A percentile compares a stretch with the other conserved stretches of the same genome.
Evolutionary conservation across 371 early-diverging fungal genomes (phyloP).

Genomic region (Mucor circinelloides): DNA sequence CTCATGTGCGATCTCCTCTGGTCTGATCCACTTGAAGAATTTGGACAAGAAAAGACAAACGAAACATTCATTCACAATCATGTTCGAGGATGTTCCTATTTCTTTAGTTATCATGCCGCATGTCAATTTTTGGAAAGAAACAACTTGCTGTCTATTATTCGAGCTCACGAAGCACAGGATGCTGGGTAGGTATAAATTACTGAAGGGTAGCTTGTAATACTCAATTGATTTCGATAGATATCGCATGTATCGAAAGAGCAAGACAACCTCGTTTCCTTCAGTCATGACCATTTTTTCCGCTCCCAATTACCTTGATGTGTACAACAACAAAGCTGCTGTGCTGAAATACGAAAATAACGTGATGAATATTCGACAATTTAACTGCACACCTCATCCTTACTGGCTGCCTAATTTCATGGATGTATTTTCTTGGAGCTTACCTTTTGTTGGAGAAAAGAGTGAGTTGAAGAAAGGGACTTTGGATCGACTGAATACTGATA

Average conservation of each 20-base stretch:
- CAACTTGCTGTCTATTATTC: slow-evolving; percentile 90
- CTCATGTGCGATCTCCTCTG: slow-evolving; percentile 97
- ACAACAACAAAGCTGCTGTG: slow-evolving; percentile 99
- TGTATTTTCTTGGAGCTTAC: slow-evolving; percentile 97
- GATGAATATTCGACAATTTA: slow-evolving; percentile 95
- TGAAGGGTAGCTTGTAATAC: background rate
- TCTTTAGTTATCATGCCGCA: slow-evolving; percentile 86
- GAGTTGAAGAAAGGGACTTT: slow-evolving; percentile 15
- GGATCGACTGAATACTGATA: background rate
- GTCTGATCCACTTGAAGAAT: slow-evolving; percentile 97
- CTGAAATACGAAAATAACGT: slow-evolving; percentile 96
- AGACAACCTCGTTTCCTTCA: slow-evolving; percentile 93
- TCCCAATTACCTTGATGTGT: slow-evolving; percentile 96
- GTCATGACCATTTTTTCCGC: slow-evolving; percentile 98
- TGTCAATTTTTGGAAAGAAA: slow-evolving; percentile 94
- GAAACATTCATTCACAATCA: slow-evolving; percentile 89
- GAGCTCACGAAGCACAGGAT: slow-evolving; percentile 99
- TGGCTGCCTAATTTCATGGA: slow-evolving; percentile 98
- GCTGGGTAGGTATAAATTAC: slow-evolving; percentile 61
- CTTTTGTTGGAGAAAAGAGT: slow-evolving; percentile 99
- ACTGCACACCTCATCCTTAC: slow-evolving; percentile 92
- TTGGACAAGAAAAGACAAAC: slow-evolving; percentile 85
- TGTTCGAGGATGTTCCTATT: slow-evolving; percentile 95
- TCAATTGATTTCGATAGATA: slow-evolving; percentile 38
- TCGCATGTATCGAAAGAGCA: slow-evolving; percentile 94